These are phyloP conservation scores for Astrephomene gubernaculifera DNA, from an alignment of 139 green algal species.

Conservation along the genomic window DNA sequence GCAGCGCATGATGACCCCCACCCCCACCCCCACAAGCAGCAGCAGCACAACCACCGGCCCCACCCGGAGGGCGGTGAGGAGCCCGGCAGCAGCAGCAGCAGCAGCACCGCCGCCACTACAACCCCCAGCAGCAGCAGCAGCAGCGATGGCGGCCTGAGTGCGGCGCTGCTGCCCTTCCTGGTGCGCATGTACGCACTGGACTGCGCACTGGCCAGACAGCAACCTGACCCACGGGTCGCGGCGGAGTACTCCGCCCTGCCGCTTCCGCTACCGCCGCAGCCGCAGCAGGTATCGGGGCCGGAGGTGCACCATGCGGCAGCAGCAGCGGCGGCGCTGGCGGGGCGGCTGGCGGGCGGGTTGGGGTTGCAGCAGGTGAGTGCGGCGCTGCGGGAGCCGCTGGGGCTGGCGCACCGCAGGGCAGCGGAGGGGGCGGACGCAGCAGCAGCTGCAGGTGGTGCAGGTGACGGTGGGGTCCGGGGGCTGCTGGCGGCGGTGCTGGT, in stretches of 20 bases:
- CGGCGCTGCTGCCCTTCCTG: constrained; percentile 45
- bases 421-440: background rate
- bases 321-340: background rate
- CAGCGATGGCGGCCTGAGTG: background rate
- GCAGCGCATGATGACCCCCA: background rate
- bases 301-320: background rate
- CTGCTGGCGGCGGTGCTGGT: background rate
- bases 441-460: background rate
- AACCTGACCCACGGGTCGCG: background rate
- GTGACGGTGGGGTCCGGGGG: background rate
- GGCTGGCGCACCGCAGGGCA: constrained; percentile 17
- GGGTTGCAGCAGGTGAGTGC: background rate
- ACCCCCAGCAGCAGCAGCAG: background rate
- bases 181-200: constrained; percentile 40
- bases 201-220: constrained; percentile 15
- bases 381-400: background rate
- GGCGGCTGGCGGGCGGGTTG: background rate
- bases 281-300: background rate
- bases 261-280: background rate
- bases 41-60: background rate
- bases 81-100: no score
- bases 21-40: no score
- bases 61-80: no score
- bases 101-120: background rate
- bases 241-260: constrained; percentile 14